A percentile compares a stretch with the other conserved stretches of the same genome.
Conservation (phyloP, 176 grass and related monocot species). For the Alopecurus myosuroides region DNA sequence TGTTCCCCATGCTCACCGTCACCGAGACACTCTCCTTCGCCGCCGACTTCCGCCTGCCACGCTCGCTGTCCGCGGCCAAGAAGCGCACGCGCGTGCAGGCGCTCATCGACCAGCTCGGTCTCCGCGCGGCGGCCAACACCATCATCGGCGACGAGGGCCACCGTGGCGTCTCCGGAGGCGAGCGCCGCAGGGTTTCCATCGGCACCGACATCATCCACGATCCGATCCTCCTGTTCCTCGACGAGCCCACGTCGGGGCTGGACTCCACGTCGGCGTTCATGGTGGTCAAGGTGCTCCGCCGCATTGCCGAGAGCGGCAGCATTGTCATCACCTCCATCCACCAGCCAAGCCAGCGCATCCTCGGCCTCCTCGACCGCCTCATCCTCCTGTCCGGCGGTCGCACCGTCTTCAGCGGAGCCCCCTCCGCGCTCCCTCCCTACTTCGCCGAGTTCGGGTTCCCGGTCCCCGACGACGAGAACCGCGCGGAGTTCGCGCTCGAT, state of each 20-base stretch:
- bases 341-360: constrained; percentile 84
- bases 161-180: constrained; percentile 85
- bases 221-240: constrained; percentile 86
- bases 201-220: constrained; percentile 93
- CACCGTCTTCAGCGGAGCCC: constrained; percentile 61
- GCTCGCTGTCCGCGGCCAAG: constrained; percentile 53
- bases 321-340: constrained; percentile 93
- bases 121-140: constrained; percentile 56
- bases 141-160: constrained; percentile 97
- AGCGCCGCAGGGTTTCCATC: constrained; percentile 83
- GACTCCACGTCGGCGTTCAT: constrained; percentile 94
- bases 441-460: constrained; percentile 67
- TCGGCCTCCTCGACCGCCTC: constrained; percentile 66
- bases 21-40: constrained; percentile 88
- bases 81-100: constrained; percentile 73
- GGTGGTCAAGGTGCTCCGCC: constrained; percentile 87
- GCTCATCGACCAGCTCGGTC: constrained; percentile 89
- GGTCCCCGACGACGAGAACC: constrained; percentile 72
- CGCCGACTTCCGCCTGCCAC: constrained; percentile 91
- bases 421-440: constrained; percentile 46
- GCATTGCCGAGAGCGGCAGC: constrained; percentile 78
- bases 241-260: constrained; percentile 94
- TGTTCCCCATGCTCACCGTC: constrained; percentile 95
- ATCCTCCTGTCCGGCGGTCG: constrained; percentile 69
- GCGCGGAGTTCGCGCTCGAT: constrained; percentile 87